Conservation (phyloP, 306 rosid genomes). For the Prunus armeniaca region DNA sequence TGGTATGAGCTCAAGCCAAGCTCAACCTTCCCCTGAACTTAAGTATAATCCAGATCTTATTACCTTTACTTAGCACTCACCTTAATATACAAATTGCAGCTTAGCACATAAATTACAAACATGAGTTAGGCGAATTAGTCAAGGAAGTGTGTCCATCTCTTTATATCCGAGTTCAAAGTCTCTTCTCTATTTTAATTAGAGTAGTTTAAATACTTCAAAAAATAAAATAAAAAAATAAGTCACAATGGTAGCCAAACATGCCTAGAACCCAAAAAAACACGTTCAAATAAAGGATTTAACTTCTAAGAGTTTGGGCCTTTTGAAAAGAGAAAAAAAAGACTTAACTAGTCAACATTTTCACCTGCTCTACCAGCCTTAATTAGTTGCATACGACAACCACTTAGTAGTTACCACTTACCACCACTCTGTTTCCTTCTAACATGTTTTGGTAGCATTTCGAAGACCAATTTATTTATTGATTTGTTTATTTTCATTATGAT, state of each 20-base stretch:
- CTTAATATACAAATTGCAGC: not conserved
- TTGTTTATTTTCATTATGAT: too few relatives aligned
- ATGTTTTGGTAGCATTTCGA: not conserved
- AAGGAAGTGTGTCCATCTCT: too few relatives aligned
- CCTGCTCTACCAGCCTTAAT: not conserved
- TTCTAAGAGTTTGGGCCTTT: not conserved
- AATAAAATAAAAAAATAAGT: too few relatives aligned
- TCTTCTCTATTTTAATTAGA: too few relatives aligned
- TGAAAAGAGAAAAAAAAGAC: too few relatives aligned
- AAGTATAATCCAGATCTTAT: too few relatives aligned
- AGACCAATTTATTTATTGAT: not conserved
- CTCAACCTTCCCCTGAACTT: not conserved
- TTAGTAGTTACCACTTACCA: not conserved
- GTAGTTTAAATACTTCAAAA: too few relatives aligned
- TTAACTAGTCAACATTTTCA: slow-evolving; percentile 1
- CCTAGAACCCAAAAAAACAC: not conserved
- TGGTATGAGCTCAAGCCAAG: not conserved
- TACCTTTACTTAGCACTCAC: not conserved
- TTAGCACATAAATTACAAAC: too few relatives aligned
- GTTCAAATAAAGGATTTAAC: too few relatives aligned
- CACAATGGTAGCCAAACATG: not conserved
- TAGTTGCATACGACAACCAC: not conserved
- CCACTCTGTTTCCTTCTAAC: not conserved
- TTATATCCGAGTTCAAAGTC: too few relatives aligned
- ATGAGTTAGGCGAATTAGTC: too few relatives aligned